Evolutionary conservation across 2,329 filamentous ascomycete species (phyloP).

Genomic region (Microdochium bolleyi): DNA sequence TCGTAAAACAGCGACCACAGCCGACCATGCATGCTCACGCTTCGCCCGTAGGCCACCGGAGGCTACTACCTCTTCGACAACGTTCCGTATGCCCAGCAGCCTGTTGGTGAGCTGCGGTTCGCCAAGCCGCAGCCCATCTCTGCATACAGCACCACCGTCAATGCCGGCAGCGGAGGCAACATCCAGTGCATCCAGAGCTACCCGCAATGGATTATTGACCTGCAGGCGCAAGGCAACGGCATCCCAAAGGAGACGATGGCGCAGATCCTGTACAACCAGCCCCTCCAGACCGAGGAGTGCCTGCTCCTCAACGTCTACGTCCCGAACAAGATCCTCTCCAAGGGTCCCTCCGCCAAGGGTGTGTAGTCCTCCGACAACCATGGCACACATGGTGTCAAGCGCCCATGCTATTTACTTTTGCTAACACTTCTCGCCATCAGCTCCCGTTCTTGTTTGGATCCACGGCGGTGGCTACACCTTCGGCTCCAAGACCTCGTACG

Average conservation of each 20-base stretch:
- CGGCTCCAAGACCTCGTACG: slow-evolving; percentile 25
- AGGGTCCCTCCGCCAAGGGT: slow-evolving; percentile 26
- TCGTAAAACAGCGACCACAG: background rate
- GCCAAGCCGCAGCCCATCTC: slow-evolving; percentile 58
- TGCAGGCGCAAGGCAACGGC: background rate
- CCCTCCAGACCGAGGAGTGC: slow-evolving; percentile 51
- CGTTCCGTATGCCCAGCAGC: slow-evolving; percentile 68
- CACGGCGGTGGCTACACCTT: slow-evolving; percentile 19
- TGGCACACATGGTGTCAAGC: background rate
- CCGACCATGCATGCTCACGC: background rate
- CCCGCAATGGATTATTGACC: slow-evolving; percentile 20
- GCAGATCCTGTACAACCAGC: slow-evolving; percentile 50
- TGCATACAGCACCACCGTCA: slow-evolving; percentile 8
- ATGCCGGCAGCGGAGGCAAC: background rate
- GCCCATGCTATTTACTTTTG: background rate
- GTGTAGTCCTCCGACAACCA: background rate
- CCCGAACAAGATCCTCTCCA: slow-evolving; percentile 35
- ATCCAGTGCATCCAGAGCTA: background rate
- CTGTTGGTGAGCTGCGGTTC: slow-evolving; percentile 57
- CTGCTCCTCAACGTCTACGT: slow-evolving; percentile 60
- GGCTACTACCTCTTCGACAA: slow-evolving; percentile 44
- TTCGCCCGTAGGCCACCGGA: background rate
- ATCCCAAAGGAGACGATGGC: slow-evolving; percentile 44
- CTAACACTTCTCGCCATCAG: too few species aligned
- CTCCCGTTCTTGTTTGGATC: slow-evolving; percentile 16